Evolutionary conservation across 1,284 basidiomycete species (phyloP).

Genomic region (Bjerkandera adusta): DNA sequence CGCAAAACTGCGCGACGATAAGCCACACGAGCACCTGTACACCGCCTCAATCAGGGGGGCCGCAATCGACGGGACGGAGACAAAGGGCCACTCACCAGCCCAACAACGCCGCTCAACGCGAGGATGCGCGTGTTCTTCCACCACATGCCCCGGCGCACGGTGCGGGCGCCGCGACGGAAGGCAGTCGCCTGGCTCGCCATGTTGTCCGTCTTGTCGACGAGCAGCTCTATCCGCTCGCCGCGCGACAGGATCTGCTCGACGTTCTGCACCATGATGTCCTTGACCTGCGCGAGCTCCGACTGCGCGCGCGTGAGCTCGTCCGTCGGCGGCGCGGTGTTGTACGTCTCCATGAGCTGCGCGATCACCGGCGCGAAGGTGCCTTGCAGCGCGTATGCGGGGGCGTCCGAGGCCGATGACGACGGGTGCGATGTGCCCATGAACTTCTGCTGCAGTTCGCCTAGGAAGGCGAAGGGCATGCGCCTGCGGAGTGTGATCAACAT

Average conservation of each 20-base stretch:
- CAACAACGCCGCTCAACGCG: conserved; percentile 70
- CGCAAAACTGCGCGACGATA: conserved; percentile 85
- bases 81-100: conserved; percentile 53
- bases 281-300: conserved; percentile 88
- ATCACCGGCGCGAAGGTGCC: conserved; percentile 67
- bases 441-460: conserved; percentile 83
- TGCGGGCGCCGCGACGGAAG: conserved; percentile 88
- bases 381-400: conserved; percentile 66
- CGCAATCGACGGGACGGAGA: conserved; percentile 14
- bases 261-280: conserved; percentile 97
- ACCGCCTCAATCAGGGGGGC: too few relatives aligned
- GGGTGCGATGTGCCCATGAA: conserved; percentile 65
- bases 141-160: conserved; percentile 92
- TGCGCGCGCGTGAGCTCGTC: conserved; percentile 92
- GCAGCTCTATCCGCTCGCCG: conserved; percentile 93
- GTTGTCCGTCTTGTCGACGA: conserved; percentile 96
- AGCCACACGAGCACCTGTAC: conserved; percentile 73
- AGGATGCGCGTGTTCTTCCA: conserved; percentile 89
- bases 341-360: conserved; percentile 76
- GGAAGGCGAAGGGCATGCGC: conserved; percentile 92
- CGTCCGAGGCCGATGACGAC: conserved; percentile 43
- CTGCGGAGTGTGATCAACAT: conserved; percentile 33
- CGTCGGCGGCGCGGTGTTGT: conserved; percentile 86
- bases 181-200: conserved; percentile 96
- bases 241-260: conserved; percentile 92